Evolutionary conservation across 495 filamentous ascomycete species (phyloP), one percentile per base, ranked within the genome.

Genomic region (Letharia lupina): DNA sequence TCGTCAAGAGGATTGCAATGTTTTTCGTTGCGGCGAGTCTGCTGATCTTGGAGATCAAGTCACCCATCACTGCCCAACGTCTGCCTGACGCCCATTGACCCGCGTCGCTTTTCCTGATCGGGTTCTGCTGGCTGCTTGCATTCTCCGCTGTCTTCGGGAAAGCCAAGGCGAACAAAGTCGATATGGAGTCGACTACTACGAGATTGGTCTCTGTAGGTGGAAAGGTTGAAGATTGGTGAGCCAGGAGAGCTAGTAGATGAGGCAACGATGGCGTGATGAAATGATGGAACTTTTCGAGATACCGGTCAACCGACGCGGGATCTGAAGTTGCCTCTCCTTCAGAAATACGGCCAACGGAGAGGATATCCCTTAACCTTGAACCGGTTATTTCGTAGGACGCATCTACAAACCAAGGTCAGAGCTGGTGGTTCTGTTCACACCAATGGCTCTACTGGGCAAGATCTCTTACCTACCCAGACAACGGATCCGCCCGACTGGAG

Each of bases 401-500:
- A 69, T 85, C 83, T 86, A 60, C 18, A 20, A 37, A 8, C 15
- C 52, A 52, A 23, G 10, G 15, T 66, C 39, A 56, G 48, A 28
- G 40, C n/a, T 28, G 39, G 33, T 61, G 8, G 12, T 33, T 39
- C 12, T 50, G 18, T n/a, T 8, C 40, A 44, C 15, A 56, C 16
- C 5, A 33, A 31, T 2, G 37, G 42, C 9, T 60, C 2, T 13
- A 35, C 39, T 23, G 58, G 18, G 8, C 35, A 63, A 63, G 65
- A 52, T 58, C 71, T 82, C 86, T 73, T 77, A 94, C 91, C 91
- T 77, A 96, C 86, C 93, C 93, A 97, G 40, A 93, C 81, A 13
- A 95, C 91, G 54, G 81, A 78, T 28, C 81, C 74, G 45, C 88
- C 86, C 60, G 80, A 80, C 50, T 76, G 69, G 28, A 96, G 77